Conservation (phyloP, 2,329 filamentous ascomycete genomes). For the Monascus ruber region DNA sequence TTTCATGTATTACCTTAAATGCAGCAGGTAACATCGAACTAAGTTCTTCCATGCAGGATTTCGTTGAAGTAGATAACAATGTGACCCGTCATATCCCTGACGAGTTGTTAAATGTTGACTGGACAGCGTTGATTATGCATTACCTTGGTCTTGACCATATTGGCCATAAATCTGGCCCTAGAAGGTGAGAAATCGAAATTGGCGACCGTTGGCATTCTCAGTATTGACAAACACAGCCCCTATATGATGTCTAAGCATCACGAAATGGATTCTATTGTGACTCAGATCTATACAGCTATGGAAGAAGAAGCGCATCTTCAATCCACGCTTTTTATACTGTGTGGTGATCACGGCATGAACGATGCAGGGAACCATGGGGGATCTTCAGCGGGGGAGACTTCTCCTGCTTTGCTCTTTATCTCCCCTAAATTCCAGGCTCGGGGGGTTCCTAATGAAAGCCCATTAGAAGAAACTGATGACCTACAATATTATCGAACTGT, state of each 20-base stretch:
- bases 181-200: constrained; percentile 43
- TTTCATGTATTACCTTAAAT: background rate
- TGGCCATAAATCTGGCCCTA: constrained; percentile 86
- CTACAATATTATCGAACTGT: constrained; percentile 75
- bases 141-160: constrained; percentile 96
- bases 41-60: constrained; percentile 52
- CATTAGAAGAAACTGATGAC: constrained; percentile 51
- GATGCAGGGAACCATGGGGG: constrained; percentile 95
- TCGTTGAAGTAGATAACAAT: constrained; percentile 94
- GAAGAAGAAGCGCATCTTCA: constrained; percentile 57
- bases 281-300: constrained; percentile 64
- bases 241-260: constrained; percentile 88
- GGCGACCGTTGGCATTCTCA: background rate
- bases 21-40: constrained; percentile 2
- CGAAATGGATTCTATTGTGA: constrained; percentile 84
- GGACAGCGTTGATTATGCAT: constrained; percentile 89
- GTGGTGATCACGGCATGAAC: constrained; percentile 98
- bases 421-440: constrained; percentile 66
- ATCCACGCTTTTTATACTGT: constrained; percentile 72
- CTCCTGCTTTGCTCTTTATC: constrained; percentile 80
- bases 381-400: constrained; percentile 87
- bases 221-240: constrained; percentile 42
- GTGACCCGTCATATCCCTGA: constrained; percentile 78
- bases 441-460: constrained; percentile 35
- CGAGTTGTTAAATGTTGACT: constrained; percentile 68